phyloP scores from a whole-genome alignment of 2,329 filamentous ascomycete species.

The Aureobasidium leucospermi region DNA sequence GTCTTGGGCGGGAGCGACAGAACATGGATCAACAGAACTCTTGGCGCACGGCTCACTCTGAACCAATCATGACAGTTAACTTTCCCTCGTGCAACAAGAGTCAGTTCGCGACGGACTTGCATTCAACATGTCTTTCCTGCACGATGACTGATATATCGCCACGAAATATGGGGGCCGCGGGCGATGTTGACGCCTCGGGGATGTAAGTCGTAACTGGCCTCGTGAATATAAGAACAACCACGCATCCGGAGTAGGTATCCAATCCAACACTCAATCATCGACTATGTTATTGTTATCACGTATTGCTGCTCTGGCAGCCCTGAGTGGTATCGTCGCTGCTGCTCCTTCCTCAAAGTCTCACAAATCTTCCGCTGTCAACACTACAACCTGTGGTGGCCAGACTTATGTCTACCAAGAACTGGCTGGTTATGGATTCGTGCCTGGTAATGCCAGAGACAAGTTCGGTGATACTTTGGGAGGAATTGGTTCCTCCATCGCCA shows the following conservation, averaged over 20 bases:
- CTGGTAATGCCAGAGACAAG: constrained; percentile 54
- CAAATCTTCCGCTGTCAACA: constrained; percentile 24
- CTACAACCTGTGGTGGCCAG: constrained; percentile 52
- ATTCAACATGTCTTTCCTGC: background rate
- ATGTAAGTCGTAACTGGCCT: background rate
- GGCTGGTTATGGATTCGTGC: constrained; percentile 58
- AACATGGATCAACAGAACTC: background rate
- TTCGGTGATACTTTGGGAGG: constrained; percentile 63
- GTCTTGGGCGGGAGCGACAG: too few relatives aligned
- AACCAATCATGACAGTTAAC: background rate
- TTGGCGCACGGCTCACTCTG: background rate
- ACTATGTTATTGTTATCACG: constrained; percentile 2
- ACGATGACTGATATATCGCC: background rate
- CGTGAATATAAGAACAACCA: background rate
- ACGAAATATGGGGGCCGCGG: background rate
- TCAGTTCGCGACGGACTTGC: background rate
- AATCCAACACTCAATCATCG: background rate
- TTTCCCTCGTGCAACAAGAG: background rate
- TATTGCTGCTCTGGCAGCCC: background rate
- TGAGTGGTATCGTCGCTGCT: background rate
- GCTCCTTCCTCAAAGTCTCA: background rate
- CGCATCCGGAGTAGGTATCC: too few relatives aligned
- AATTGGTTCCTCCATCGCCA: constrained; percentile 58
- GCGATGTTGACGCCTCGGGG: background rate
- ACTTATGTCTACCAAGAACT: constrained; percentile 60